Evolutionary conservation across 129 eudicot genomes (phyloP), one percentile per base, ranked within the genome.

Genomic region (Escallonia rubra): DNA sequence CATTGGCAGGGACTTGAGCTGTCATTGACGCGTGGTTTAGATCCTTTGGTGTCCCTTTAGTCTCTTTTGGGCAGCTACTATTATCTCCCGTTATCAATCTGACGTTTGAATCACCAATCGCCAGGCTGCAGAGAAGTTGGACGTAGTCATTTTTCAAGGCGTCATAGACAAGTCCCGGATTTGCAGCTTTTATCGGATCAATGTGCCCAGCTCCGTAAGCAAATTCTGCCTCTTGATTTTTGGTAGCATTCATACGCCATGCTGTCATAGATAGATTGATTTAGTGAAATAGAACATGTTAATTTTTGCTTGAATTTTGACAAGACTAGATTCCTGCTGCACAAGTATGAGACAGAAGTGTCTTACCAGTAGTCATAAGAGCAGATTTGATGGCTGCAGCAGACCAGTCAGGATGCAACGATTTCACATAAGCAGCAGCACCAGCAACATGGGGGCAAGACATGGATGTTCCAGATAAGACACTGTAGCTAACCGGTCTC

Each of bases 361-460:
- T 15, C 9, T 23, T 79, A 73, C 83, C 79, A 0, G 79, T 68
- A 59, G 76, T 73, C 76, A 79, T 79, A 5, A 79, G 69, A 65
- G 79, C 75, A 38, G 73, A 74, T 64, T 79, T 82, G 10, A 74
- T 63, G 7, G 76, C 83, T 1, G 83, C 68, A 8, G 76, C 68
- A 51, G 83, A 74, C 83, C 76, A 79, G 6, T 50, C 10, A 0
- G 73, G 79, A 15, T 79, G 83, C 8, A 74, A 69, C 0, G 83
- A 68, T 56, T 64, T 79, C 0, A 79, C 72, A 40, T 63, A 79
- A 43, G 76, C 79, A 39, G 76, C 79, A 3, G 65, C 76, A 0
- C 66, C 74, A 43, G 72, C 65, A 50, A 49, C 79, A 74, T 74
- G 75, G 3, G 76, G 76, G 67, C 76, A 68, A 8, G 79, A 68